phyloP scores from a whole-genome alignment of 352 stramenopile genomes.

The Phytophthora podocarpi region DNA sequence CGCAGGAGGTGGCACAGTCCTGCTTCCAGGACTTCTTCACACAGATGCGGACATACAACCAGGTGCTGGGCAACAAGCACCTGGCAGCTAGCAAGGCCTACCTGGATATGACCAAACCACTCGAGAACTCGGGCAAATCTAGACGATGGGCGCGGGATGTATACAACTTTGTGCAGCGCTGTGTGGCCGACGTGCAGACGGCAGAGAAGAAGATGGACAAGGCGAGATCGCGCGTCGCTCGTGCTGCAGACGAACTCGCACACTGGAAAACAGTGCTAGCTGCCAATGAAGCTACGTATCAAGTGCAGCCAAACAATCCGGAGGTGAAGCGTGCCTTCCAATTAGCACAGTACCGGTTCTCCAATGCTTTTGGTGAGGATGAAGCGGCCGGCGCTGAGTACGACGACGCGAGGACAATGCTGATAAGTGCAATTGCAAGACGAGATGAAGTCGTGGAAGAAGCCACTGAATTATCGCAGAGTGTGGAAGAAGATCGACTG shows the following conservation, averaged over 20 bases:
- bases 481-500: conserved; percentile 82
- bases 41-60: conserved; percentile 83
- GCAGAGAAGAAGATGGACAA: conserved; percentile 87
- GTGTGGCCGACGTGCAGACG: conserved; percentile 69
- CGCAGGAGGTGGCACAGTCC: conserved; percentile 81
- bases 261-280: conserved; percentile 80
- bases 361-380: conserved; percentile 68
- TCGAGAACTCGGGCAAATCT: conserved; percentile 77
- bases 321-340: conserved; percentile 77
- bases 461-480: conserved; percentile 77
- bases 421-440: conserved; percentile 72
- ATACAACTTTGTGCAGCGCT: conserved; percentile 83
- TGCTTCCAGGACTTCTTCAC: conserved; percentile 82
- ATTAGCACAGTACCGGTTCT: conserved; percentile 62
- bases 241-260: conserved; percentile 68
- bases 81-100: conserved; percentile 79
- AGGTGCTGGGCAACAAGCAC: conserved; percentile 77
- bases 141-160: conserved; percentile 76
- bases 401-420: conserved; percentile 54
- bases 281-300: conserved; percentile 81
- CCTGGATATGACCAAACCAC: conserved; percentile 74
- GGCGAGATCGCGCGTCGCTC: conserved; percentile 57
- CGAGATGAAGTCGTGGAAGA: conserved; percentile 86
- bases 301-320: conserved; percentile 79
- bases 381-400: conserved; percentile 63